Conservation (phyloP, 176 grass and related monocot species). For the Echinochloa phyllopogon region DNA sequence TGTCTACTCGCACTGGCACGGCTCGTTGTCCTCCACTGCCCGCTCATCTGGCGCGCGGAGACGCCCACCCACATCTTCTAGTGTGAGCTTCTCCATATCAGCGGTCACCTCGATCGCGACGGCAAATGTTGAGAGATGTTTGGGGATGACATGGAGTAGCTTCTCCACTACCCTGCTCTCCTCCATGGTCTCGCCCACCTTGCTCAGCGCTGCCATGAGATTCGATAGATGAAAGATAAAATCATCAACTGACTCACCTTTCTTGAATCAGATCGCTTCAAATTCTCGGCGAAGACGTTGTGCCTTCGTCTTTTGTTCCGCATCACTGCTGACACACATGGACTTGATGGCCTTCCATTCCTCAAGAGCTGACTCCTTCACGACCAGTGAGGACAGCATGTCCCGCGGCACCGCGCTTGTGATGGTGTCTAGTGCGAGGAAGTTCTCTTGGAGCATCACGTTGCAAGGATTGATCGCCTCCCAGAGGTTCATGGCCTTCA, state of each 20-base stretch:
- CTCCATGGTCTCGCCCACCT: background rate
- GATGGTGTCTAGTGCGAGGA: background rate
- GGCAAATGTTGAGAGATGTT: background rate
- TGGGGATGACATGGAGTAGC: background rate
- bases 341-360: background rate
- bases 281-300: background rate
- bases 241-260: background rate
- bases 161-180: background rate
- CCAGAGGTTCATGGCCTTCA: background rate
- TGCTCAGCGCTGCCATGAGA: background rate
- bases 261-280: background rate
- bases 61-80: background rate
- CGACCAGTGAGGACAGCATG: background rate
- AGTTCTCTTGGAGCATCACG: too few species aligned
- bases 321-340: too few species aligned
- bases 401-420: background rate
- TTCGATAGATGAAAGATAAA: background rate
- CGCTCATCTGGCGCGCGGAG: background rate
- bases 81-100: background rate
- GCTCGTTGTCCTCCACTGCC: background rate
- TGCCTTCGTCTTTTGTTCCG: too few species aligned
- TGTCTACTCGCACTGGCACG: background rate
- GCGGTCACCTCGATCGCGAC: background rate
- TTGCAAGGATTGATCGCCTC: background rate
- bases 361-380: background rate